These are phyloP conservation scores for Biscogniauxia sp. DNA, from an alignment of 2,329 filamentous ascomycete genomes.

Conservation along the genomic window DNA sequence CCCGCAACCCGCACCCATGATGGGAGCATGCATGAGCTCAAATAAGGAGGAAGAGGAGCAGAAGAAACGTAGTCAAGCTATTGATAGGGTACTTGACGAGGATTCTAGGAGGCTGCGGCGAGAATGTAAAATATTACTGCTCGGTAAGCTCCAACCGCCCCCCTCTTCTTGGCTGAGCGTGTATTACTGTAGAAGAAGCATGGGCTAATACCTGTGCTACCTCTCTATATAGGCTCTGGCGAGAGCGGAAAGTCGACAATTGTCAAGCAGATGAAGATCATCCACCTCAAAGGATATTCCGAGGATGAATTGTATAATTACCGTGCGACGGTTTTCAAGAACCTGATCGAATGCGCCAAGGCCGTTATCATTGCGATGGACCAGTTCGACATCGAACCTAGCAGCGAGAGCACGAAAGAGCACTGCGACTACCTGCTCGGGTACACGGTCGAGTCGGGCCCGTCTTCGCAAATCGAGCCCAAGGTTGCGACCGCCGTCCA, in stretches of 20 bases:
- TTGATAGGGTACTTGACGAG: constrained; percentile 90
- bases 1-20: constrained; percentile 38
- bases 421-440: constrained; percentile 78
- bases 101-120: constrained; percentile 87
- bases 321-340: constrained; percentile 96
- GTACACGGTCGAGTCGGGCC: constrained; percentile 87
- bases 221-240: constrained; percentile 64
- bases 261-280: constrained; percentile 99
- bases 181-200: neutral
- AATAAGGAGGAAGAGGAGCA: constrained; percentile 83
- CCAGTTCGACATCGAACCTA: constrained; percentile 83
- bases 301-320: constrained; percentile 92
- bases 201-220: constrained; percentile 13
- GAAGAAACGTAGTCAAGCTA: constrained; percentile 95
- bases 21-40: constrained; percentile 93
- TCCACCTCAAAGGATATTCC: constrained; percentile 96
- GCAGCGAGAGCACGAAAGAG: constrained; percentile 67
- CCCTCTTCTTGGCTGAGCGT: neutral
- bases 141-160: constrained; percentile 59
- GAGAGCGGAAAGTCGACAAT: constrained; percentile 99
- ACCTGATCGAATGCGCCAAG: constrained; percentile 94
- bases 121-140: constrained; percentile 97
- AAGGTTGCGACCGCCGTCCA: constrained; percentile 80
- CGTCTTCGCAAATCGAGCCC: constrained; percentile 77
- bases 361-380: constrained; percentile 88